phyloP scores from a whole-genome alignment of 331 rosid species.

The Malus hybrid region DNA sequence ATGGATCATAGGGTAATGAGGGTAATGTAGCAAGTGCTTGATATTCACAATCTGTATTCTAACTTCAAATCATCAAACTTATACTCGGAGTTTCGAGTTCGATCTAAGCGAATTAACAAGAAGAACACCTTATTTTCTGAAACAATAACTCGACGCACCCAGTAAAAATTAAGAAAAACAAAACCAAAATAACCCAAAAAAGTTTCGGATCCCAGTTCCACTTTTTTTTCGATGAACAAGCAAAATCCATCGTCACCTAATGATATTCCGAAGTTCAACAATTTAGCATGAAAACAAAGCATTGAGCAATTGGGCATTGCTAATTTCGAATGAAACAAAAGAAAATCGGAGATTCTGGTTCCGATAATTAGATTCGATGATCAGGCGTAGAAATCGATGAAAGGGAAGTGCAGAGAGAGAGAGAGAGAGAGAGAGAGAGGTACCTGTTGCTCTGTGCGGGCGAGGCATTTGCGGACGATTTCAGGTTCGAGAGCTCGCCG shows the following conservation, averaged over 20 bases:
- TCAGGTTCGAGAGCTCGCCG: constrained; percentile 87
- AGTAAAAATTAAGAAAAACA: background rate
- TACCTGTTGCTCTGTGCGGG: constrained; percentile 87
- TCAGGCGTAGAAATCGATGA: background rate
- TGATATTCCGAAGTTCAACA: background rate
- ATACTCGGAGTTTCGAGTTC: background rate
- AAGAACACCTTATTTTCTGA: background rate
- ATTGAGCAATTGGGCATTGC: background rate
- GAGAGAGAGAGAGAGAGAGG: background rate
- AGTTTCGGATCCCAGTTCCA: background rate
- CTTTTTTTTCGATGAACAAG: background rate
- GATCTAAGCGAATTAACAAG: background rate
- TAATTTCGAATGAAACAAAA: background rate
- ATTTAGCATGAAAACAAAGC: background rate
- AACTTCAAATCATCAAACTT: background rate
- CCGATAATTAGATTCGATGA: background rate
- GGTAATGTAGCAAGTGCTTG: background rate
- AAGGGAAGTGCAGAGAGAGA: background rate
- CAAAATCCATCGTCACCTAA: background rate
- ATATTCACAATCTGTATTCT: background rate
- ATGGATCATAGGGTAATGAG: background rate
- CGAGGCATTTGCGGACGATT: constrained; percentile 94
- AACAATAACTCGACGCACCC: background rate
- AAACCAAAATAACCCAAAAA: background rate
- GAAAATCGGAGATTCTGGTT: background rate